phyloP scores from a whole-genome alignment of 345 rosid species.

The Linum trigynum region DNA sequence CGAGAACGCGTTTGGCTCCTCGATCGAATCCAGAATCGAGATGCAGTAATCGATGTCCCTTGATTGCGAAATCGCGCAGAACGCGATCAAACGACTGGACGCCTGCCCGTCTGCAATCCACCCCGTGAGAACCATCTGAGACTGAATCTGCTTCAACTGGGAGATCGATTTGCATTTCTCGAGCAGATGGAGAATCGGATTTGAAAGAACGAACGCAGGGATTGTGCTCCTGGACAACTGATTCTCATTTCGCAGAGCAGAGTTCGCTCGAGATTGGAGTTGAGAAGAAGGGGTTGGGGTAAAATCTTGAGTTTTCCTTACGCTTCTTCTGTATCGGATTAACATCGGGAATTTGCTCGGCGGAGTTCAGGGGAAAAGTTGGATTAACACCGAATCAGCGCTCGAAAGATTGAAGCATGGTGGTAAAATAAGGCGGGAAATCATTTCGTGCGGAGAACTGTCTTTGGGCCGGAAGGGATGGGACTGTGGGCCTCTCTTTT shows the following conservation, averaged over 20 bases:
- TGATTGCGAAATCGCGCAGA: conserved; percentile 51
- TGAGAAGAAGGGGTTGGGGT: conserved; percentile 1
- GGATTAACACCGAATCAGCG: too few relatives aligned
- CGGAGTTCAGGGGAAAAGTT: too few relatives aligned
- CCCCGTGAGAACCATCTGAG: conserved; percentile 50
- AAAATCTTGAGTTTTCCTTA: too few relatives aligned
- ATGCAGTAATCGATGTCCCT: conserved; percentile 47
- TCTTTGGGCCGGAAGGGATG: too few relatives aligned
- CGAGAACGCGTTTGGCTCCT: conserved; percentile 41
- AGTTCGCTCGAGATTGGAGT: conserved; percentile 31
- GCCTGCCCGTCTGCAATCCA: conserved; percentile 44
- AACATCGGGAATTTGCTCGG: too few relatives aligned
- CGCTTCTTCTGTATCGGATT: too few relatives aligned
- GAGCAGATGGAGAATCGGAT: conserved; percentile 47
- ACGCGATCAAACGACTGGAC: conserved; percentile 55
- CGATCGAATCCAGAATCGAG: conserved; percentile 34
- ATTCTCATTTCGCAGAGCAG: conserved; percentile 28
- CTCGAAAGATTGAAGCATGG: too few relatives aligned
- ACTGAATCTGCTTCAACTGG: conserved; percentile 66
- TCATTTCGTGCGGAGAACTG: too few relatives aligned
- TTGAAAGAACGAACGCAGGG: conserved; percentile 36
- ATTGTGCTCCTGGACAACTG: conserved; percentile 36
- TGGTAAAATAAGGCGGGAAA: too few relatives aligned
- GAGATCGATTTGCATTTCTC: conserved; percentile 43
- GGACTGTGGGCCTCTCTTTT: too few relatives aligned